A percentile compares a stretch with the other conserved stretches of the same genome.
Conservation (phyloP, 768 basidiomycete genomes). For the Rhodosporidiobolus sp. region DNA sequence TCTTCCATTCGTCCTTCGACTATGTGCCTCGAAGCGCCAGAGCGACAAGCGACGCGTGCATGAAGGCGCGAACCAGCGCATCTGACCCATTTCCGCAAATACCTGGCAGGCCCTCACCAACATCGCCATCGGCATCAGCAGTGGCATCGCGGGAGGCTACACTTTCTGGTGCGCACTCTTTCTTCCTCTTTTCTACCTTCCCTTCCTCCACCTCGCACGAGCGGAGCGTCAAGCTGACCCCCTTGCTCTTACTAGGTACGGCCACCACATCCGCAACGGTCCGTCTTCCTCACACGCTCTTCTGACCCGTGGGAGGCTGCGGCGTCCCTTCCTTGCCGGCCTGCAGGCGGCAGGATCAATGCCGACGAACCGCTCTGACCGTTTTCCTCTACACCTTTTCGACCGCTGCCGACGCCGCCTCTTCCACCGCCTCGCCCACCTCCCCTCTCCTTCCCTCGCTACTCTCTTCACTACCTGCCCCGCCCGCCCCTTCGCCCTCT, state of each 20-base stretch:
- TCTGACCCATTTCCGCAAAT: too few relatives aligned
- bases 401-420: too few relatives aligned
- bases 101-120: constrained; percentile 4
- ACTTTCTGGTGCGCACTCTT: constrained; percentile 24
- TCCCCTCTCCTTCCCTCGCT: not conserved
- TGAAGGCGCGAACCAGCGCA: too few relatives aligned
- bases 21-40: too few relatives aligned
- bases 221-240: not conserved
- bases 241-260: not conserved
- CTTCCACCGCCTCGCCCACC: not conserved
- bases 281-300: not conserved
- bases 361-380: not conserved
- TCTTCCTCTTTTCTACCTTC: not conserved
- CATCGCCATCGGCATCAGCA: constrained; percentile 11
- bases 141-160: constrained; percentile 17
- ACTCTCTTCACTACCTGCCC: not conserved
- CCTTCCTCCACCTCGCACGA: not conserved
- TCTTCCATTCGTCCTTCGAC: too few relatives aligned
- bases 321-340: not conserved
- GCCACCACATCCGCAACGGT: constrained; percentile 5
- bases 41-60: too few relatives aligned
- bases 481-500: not conserved
- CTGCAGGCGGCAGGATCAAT: not conserved
- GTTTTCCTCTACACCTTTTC: not conserved
- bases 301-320: not conserved